These are phyloP conservation scores for Penicillium frequentans DNA, from an alignment of 2,329 filamentous ascomycete genomes.

Conservation along the genomic window DNA sequence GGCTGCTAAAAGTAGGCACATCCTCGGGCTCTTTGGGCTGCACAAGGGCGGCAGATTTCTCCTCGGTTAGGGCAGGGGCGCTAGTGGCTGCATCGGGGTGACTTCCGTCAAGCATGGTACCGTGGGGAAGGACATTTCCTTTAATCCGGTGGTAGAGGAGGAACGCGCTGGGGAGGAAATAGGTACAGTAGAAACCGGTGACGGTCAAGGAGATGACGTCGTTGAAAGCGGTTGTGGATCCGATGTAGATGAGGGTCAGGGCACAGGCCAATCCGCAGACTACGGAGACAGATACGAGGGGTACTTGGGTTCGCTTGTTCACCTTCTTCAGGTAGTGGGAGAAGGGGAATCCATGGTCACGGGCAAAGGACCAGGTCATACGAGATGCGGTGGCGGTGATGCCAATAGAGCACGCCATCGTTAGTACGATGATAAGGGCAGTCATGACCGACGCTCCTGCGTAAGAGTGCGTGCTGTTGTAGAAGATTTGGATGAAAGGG, in stretches of 20 bases:
- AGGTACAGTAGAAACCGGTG: constrained; percentile 38
- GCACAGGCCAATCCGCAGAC: constrained; percentile 21
- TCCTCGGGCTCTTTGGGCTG: constrained; percentile 18
- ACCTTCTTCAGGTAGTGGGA: constrained; percentile 21
- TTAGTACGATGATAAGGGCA: constrained; percentile 33
- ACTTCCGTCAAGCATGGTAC: constrained; percentile 29
- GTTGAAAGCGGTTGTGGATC: constrained; percentile 22
- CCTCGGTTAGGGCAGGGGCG: constrained; percentile 4
- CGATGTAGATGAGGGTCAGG: constrained; percentile 25
- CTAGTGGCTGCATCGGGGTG: constrained; percentile 13
- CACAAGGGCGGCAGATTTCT: constrained; percentile 11
- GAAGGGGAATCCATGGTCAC: constrained; percentile 32
- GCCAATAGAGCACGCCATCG: constrained; percentile 31
- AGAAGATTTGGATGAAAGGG: constrained; percentile 46
- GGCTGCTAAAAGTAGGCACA: constrained; percentile 11
- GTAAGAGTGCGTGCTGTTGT: constrained; percentile 43
- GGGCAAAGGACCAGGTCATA: constrained; percentile 35
- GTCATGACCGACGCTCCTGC: constrained; percentile 31
- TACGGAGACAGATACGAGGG: constrained; percentile 19
- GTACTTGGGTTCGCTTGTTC: constrained; percentile 15
- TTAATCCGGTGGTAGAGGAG: constrained; percentile 37
- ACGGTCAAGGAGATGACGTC: constrained; percentile 30
- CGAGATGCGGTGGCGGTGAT: constrained; percentile 33
- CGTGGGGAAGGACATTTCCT: constrained; percentile 39
- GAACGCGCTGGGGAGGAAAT: constrained; percentile 32